These are phyloP conservation scores for Ceratobasidium sp. DNA, from an alignment of 1,284 basidiomycete species.

Conservation along the genomic window DNA sequence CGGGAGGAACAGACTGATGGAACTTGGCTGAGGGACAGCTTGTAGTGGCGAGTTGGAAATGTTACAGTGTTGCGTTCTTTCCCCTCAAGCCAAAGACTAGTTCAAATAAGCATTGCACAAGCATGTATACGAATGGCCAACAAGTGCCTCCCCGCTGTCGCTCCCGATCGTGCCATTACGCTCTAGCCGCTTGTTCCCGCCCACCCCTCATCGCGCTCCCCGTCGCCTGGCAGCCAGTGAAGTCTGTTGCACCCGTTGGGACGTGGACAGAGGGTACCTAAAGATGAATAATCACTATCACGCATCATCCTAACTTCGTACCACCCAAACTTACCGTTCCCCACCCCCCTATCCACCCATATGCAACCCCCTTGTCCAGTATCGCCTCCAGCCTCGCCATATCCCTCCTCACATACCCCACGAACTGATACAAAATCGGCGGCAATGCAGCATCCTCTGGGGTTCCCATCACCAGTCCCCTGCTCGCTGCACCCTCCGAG, in stretches of 20 bases:
- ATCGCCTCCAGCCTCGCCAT: slow-evolving; percentile 76
- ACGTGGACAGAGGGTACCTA: slow-evolving; percentile 10
- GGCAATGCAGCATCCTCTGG: slow-evolving; percentile 81
- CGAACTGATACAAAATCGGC: slow-evolving; percentile 78
- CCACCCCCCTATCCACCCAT: slow-evolving; percentile 39
- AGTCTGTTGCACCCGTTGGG: slow-evolving; percentile 40
- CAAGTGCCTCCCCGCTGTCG: not conserved
- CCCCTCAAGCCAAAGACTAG: not conserved
- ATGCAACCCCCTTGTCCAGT: slow-evolving; percentile 66
- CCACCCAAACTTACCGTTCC: slow-evolving; percentile 43
- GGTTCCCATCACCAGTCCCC: slow-evolving; percentile 55
- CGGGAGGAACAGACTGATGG: too few relatives aligned
- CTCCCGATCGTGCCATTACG: not conserved
- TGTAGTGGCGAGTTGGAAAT: too few relatives aligned
- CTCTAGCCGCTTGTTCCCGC: slow-evolving; percentile 45
- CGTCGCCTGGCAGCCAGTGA: slow-evolving; percentile 46
- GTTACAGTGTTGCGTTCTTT: not conserved
- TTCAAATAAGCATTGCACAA: not conserved
- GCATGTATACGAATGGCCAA: not conserved
- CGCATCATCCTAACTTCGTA: too few relatives aligned
- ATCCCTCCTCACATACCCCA: slow-evolving; percentile 84
- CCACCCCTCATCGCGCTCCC: slow-evolving; percentile 46
- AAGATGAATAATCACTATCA: too few relatives aligned
- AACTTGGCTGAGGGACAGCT: too few relatives aligned
- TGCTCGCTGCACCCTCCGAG: slow-evolving; percentile 59